Conservation (phyloP, 106 monocot genomes). For the Dendrobium huoshanense region DNA sequence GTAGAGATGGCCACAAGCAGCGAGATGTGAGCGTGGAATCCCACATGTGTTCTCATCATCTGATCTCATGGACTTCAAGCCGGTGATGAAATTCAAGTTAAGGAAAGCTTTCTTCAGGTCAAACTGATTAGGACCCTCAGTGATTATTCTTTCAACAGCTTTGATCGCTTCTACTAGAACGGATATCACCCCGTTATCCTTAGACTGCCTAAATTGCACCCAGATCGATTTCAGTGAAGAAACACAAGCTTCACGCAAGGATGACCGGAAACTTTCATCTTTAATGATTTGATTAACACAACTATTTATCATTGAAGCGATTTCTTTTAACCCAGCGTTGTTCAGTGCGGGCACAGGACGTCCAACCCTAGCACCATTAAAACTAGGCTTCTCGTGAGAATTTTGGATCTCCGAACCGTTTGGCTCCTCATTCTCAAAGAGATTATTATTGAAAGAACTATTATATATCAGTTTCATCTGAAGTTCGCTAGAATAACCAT, state of each 20-base stretch:
- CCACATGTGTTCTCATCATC: conserved; percentile 19
- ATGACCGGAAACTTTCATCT: conserved; percentile 36
- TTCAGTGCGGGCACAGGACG: conserved; percentile 14
- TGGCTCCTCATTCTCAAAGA: conserved; percentile 11
- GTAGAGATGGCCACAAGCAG: conserved; percentile 53
- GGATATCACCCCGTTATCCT: conserved; percentile 17
- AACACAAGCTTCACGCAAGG: conserved; percentile 19
- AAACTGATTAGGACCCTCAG: conserved; percentile 11
- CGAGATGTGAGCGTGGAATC: conserved; percentile 24
- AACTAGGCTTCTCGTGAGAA: conserved; percentile 4
- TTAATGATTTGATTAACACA: conserved; percentile 21
- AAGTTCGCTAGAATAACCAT: background rate
- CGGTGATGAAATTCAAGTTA: conserved; percentile 27
- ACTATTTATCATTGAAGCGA: conserved; percentile 34
- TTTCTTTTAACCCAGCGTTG: conserved; percentile 27
- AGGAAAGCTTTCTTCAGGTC: conserved; percentile 32
- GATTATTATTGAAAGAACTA: background rate
- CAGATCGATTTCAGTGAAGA: conserved; percentile 17
- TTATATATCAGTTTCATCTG: conserved; percentile 6
- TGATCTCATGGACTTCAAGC: conserved; percentile 11
- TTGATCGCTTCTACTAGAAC: conserved; percentile 29
- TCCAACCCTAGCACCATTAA: background rate
- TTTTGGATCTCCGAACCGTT: conserved; percentile 3
- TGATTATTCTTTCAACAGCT: conserved; percentile 18
- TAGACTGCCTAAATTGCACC: background rate